Percentiles rank a stretch among this genome's conserved stretches.
Evolutionary conservation across 2,329 filamentous ascomycete species (phyloP).

Genomic region (Aureobasidium sp.): DNA sequence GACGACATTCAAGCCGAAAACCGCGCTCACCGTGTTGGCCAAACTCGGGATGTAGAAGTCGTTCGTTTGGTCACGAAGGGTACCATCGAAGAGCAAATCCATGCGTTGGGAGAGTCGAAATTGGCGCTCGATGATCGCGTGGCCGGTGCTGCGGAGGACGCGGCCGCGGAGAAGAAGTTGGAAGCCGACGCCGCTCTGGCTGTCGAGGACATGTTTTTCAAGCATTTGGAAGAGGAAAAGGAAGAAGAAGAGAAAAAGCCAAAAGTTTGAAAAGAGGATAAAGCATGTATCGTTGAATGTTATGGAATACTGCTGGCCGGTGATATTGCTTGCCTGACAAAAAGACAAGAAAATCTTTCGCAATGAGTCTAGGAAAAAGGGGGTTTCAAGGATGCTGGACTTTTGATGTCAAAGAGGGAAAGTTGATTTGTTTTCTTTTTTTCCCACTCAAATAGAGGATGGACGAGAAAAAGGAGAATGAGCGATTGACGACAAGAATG

Average conservation of each 20-base stretch:
- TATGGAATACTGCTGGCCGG: too few species aligned
- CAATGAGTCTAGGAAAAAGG: too few species aligned
- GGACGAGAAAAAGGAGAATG: too few species aligned
- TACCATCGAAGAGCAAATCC: conserved; percentile 90
- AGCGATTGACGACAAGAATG: too few species aligned
- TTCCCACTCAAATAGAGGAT: too few species aligned
- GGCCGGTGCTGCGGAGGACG: conserved; percentile 44
- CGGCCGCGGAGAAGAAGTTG: conserved; percentile 35
- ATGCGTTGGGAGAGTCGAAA: conserved; percentile 86
- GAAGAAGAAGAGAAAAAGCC: conserved; percentile 6
- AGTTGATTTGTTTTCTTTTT: too few species aligned
- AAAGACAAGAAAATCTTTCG: background rate
- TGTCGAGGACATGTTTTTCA: conserved; percentile 35
- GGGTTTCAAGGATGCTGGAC: too few species aligned
- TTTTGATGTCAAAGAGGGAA: too few species aligned
- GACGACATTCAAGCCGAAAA: conserved; percentile 99
- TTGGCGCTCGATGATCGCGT: conserved; percentile 76
- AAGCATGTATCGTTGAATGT: too few species aligned
- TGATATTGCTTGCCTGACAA: too few species aligned
- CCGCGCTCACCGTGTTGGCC: conserved; percentile 87
- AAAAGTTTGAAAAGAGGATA: conserved; percentile 18
- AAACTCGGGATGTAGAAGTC: conserved; percentile 84
- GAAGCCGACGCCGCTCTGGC: conserved; percentile 34
- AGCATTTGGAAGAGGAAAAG: conserved; percentile 18
- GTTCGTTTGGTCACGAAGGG: conserved; percentile 71